Conservation (phyloP, 345 rosid species). For the Brassica incana region DNA sequence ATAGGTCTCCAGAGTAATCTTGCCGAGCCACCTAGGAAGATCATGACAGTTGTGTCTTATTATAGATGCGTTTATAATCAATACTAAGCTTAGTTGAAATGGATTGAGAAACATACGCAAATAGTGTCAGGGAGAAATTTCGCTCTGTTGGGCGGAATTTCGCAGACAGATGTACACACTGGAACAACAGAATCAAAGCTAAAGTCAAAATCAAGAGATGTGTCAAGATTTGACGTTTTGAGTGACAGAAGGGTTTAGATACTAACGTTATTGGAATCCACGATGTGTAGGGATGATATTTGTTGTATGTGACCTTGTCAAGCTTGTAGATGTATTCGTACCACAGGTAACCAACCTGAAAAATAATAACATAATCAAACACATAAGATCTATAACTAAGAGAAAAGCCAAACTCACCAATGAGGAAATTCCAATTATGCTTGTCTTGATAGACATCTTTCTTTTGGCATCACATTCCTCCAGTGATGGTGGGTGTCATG, state of each 20-base stretch:
- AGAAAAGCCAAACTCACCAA: too few species aligned
- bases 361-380: too few species aligned
- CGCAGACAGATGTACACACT: slow-evolving; percentile 93
- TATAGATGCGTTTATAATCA: not conserved
- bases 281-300: slow-evolving; percentile 93
- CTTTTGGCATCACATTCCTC: too few species aligned
- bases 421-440: too few species aligned
- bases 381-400: too few species aligned
- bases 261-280: slow-evolving; percentile 98
- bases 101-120: slow-evolving; percentile 62
- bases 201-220: slow-evolving; percentile 10
- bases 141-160: slow-evolving; percentile 78
- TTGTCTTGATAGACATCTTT: too few species aligned
- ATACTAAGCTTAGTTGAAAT: slow-evolving; percentile 7
- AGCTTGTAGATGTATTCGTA: slow-evolving; percentile 86
- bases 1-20: slow-evolving; percentile 93
- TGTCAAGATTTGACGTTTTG: not conserved
- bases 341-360: slow-evolving; percentile 92
- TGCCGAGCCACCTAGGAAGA: slow-evolving; percentile 86
- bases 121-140: slow-evolving; percentile 68
- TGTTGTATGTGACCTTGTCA: slow-evolving; percentile 93
- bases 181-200: slow-evolving; percentile 26
- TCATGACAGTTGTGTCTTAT: slow-evolving; percentile 23
- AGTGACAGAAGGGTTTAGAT: slow-evolving; percentile 5
- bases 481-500: not conserved